Evolutionary conservation across 1,139 yeast genomes (phyloP).

Genomic region (Magnusiomyces tetraspermus): DNA sequence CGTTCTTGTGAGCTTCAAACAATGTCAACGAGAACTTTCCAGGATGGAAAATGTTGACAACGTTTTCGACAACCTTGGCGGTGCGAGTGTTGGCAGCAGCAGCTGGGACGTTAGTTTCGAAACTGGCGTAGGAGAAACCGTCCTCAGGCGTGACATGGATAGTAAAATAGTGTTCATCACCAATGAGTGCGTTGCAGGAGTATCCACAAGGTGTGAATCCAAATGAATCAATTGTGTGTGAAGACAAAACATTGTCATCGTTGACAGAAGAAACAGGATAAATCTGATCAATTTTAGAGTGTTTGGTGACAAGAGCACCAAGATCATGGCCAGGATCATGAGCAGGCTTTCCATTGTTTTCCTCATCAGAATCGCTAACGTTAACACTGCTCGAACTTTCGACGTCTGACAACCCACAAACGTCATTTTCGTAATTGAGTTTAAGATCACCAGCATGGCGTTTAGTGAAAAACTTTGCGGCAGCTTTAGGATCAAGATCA

Average conservation of each 20-base stretch:
- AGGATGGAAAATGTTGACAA: constrained; percentile 62
- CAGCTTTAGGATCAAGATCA: constrained; percentile 51
- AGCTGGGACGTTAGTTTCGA: constrained; percentile 74
- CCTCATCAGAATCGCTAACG: background rate
- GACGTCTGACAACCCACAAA: constrained; percentile 18
- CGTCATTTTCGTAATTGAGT: constrained; percentile 29
- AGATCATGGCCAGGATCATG: constrained; percentile 67
- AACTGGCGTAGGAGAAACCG: constrained; percentile 94
- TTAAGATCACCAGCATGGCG: constrained; percentile 38
- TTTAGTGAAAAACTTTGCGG: constrained; percentile 52
- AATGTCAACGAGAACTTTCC: constrained; percentile 67
- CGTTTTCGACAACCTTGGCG: constrained; percentile 42
- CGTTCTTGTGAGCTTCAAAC: constrained; percentile 34
- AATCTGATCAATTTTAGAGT: constrained; percentile 51
- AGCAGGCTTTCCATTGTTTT: constrained; percentile 7
- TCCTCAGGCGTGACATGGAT: constrained; percentile 89
- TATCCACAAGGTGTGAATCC: constrained; percentile 95
- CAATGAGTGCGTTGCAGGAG: constrained; percentile 70
- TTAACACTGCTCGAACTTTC: background rate
- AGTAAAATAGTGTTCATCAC: constrained; percentile 61
- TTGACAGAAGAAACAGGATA: constrained; percentile 37
- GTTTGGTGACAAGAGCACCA: constrained; percentile 58
- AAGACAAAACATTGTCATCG: too few species aligned
- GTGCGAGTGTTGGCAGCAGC: constrained; percentile 38
- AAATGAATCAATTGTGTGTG: constrained; percentile 61